These are phyloP conservation scores for Rhodotorula glutinis DNA, from an alignment of 1,284 basidiomycete genomes.

Conservation along the genomic window DNA sequence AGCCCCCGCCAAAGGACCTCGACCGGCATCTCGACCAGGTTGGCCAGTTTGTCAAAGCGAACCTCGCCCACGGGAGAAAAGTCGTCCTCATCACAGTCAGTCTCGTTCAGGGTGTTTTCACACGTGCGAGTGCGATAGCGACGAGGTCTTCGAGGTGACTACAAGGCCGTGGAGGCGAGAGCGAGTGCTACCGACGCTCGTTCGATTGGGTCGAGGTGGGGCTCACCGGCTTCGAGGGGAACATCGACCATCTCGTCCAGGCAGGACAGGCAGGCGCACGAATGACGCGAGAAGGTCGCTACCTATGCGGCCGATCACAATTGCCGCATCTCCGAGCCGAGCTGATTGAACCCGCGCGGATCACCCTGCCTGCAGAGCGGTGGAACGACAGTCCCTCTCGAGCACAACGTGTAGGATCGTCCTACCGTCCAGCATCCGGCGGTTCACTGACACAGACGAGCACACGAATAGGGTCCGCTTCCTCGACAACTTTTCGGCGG, in stretches of 20 bases:
- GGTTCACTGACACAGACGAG: too few species aligned
- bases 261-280: background rate
- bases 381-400: constrained; percentile 89
- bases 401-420: constrained; percentile 85
- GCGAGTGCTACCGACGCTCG: background rate
- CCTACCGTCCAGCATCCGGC: background rate
- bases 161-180: background rate
- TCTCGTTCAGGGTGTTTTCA: background rate
- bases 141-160: background rate
- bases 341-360: background rate
- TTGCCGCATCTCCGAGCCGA: background rate
- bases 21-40: constrained; percentile 64
- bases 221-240: too few species aligned
- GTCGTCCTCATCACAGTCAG: constrained; percentile 92
- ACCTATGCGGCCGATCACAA: too few species aligned
- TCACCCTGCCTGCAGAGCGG: constrained; percentile 64
- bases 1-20: constrained; percentile 67
- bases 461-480: constrained; percentile 74
- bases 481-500: constrained; percentile 97
- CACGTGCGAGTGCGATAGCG: background rate
- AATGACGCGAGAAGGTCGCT: too few species aligned
- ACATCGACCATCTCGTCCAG: background rate
- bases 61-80: constrained; percentile 62
- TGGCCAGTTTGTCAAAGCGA: constrained; percentile 67
- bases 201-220: background rate